Evolutionary conservation across 768 basidiomycete genomes (phyloP), one percentile per base, ranked within the genome.

Genomic region (Amyloporia xantha): DNA sequence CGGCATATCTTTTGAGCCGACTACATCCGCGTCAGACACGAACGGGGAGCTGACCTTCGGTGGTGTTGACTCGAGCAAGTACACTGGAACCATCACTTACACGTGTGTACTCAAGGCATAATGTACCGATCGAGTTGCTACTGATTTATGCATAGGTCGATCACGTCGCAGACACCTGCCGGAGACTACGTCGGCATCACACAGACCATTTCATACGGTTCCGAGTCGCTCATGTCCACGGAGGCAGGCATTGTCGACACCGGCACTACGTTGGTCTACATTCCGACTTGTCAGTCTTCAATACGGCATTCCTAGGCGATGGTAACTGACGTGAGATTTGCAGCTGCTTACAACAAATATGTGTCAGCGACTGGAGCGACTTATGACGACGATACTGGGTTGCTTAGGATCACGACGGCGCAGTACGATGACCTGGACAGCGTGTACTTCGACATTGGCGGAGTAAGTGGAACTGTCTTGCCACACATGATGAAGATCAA

Each of bases 1-100:
- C 20, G 67, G 66, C 5, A 51, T 71, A n/a, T 69, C 60, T 45
- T 70, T 68, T 50, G 51, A 51, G 26, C 59, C 59, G 2, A 55
- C 52, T 1, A 51, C 49, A 1, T 66, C 66, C 5, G 21, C 48
- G 20, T 44, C 59, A 12, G 56, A 41, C 12, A 44, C 61, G 2
- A 50, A 62, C 36, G 56, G 49, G 23, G 53, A 49, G 43, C 33
- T 62, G 15, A 56, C 59, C 19, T 62, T 62, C 33, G 56, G 56
- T 23, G 55, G 58, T 6, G 50, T 52, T 11, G 51, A 58, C 41
- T 41, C 53, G 1, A 59, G 51, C 50, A 58, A 54, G 27, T 62
- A 58, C 47, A 60, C 54, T 11, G 66, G 71, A 2, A 45, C 60
- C 2, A 55, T 76, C 48, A 54, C 35, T 41, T 62, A 53, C 37